Evolutionary conservation across 148 eudicot species (phyloP).

Genomic region (Diospyros kaki): DNA sequence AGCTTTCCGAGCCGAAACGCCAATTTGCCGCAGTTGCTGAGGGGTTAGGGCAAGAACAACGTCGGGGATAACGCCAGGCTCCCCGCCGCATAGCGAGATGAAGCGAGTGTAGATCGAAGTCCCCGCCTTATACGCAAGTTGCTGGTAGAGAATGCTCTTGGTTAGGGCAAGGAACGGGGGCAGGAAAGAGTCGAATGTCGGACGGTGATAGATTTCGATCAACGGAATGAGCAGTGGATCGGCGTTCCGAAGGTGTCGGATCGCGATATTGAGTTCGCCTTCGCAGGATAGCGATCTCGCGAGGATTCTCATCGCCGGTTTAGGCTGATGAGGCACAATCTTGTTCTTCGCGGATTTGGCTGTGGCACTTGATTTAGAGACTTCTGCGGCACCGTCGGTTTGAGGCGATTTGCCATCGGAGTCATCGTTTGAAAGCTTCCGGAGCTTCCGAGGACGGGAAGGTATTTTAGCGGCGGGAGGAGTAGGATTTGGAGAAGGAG

Average conservation of each 20-base stretch:
- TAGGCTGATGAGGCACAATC: slow-evolving; percentile 6
- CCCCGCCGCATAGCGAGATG: slow-evolving; percentile 45
- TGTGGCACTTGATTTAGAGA: slow-evolving; percentile 1
- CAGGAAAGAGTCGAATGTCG: slow-evolving; percentile 41
- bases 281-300: slow-evolving; percentile 35
- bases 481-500: slow-evolving; percentile 18
- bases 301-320: slow-evolving; percentile 7
- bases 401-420: slow-evolving; percentile 5
- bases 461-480: slow-evolving; percentile 33
- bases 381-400: not conserved
- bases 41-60: slow-evolving; percentile 35
- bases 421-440: slow-evolving; percentile 34
- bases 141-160: slow-evolving; percentile 53
- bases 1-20: slow-evolving; percentile 50
- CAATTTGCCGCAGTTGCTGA: slow-evolving; percentile 48
- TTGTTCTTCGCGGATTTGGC: slow-evolving; percentile 15
- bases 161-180: slow-evolving; percentile 54
- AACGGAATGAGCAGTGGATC: slow-evolving; percentile 36
- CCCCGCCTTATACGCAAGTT: slow-evolving; percentile 58
- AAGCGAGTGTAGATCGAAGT: slow-evolving; percentile 54
- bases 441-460: slow-evolving; percentile 46
- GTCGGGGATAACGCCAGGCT: slow-evolving; percentile 28
- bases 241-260: slow-evolving; percentile 39
- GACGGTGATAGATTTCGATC: slow-evolving; percentile 33
- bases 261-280: slow-evolving; percentile 38